Evolutionary conservation across 306 rosid species (phyloP).

Genomic region (Trifolium repens): DNA sequence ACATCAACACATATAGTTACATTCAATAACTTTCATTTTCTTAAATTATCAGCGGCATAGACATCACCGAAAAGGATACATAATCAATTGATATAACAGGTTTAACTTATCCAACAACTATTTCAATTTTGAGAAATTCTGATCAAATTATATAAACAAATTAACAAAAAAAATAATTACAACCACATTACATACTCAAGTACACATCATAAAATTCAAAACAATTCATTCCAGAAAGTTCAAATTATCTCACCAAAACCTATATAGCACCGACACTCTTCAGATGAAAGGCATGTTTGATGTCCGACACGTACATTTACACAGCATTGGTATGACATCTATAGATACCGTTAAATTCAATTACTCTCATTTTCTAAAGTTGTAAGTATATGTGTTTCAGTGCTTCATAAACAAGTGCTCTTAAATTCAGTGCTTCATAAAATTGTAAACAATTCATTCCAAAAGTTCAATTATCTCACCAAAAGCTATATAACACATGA

Average conservation of each 20-base stretch:
- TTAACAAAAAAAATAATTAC: neutral
- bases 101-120: neutral
- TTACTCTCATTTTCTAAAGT: neutral
- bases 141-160: neutral
- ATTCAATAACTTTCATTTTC: no score
- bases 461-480: no score
- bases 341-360: neutral
- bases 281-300: neutral
- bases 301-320: neutral
- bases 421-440: neutral
- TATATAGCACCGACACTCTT: neutral
- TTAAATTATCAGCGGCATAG: no score
- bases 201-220: neutral
- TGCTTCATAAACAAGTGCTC: neutral
- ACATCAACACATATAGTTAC: no score
- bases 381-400: no score
- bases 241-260: neutral
- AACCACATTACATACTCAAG: neutral
- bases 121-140: neutral
- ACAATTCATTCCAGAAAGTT: neutral
- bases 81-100: neutral
- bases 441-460: no score
- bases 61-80: no score
- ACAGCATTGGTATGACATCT: neutral
- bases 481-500: no score